A percentile compares a stretch with the other conserved stretches of the same genome.
Evolutionary conservation across 2,329 filamentous ascomycete genomes (phyloP).

Genomic region (Chaetomium sp.): DNA sequence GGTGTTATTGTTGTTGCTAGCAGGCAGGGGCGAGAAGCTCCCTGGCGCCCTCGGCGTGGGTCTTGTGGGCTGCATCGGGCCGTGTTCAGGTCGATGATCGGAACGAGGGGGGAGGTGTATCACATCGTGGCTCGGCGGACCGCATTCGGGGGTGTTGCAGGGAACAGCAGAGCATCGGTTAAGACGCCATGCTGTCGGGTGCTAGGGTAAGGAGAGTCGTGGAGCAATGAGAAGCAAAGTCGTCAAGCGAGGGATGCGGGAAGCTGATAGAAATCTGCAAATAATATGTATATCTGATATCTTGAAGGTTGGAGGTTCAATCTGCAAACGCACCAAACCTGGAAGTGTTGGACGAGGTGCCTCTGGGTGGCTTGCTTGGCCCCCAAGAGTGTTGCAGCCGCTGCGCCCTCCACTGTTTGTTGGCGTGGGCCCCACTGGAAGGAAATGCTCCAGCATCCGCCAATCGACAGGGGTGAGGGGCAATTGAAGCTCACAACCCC

Average conservation of each 20-base stretch:
- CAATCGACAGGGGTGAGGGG: constrained; percentile 1
- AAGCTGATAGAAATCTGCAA: no score
- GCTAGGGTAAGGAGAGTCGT: not conserved
- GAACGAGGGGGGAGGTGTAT: constrained; percentile 23
- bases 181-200: not conserved
- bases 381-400: no score
- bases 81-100: constrained; percentile 10
- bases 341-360: no score
- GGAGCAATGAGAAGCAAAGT: no score
- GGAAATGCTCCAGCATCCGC: not conserved
- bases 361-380: no score
- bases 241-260: no score
- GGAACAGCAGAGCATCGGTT: not conserved
- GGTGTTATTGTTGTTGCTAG: constrained; percentile 16
- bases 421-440: no score
- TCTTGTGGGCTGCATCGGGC: constrained; percentile 42
- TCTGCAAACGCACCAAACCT: no score
- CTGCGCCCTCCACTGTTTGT: no score
- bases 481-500: constrained; percentile 3
- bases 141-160: constrained; percentile 9
- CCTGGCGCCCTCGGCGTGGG: constrained; percentile 45
- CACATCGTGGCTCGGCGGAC: constrained; percentile 35
- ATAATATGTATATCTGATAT: no score
- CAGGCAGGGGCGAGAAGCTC: constrained; percentile 49
- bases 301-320: no score